Evolutionary conservation across 257 asterid genomes (phyloP).

Genomic region (Solanum neorickii): DNA sequence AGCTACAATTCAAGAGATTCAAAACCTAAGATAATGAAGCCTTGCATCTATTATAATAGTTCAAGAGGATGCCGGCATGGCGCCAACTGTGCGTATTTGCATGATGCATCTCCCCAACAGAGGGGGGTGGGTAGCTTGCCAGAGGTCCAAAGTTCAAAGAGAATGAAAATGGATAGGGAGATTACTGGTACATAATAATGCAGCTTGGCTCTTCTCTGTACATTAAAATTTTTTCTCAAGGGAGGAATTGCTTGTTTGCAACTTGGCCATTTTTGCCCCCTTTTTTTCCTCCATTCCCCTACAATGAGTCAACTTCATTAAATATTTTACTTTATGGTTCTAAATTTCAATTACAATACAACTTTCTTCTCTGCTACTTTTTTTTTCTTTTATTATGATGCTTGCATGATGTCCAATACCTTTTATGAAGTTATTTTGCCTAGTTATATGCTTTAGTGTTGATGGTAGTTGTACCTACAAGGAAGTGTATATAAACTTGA

Average conservation of each 20-base stretch:
- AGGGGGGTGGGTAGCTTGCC: conserved; percentile 21
- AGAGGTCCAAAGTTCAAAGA: conserved; percentile 37
- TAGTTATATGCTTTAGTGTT: neutral
- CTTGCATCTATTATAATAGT: conserved; percentile 46
- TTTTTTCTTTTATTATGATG: neutral
- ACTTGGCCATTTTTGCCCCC: neutral
- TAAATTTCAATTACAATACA: neutral
- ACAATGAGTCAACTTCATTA: neutral
- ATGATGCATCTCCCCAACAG: conserved; percentile 22
- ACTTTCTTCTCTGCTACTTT: neutral
- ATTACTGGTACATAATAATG: conserved; percentile 27
- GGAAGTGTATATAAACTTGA: neutral
- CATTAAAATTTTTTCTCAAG: conserved; percentile 1
- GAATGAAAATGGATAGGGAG: conserved; percentile 47
- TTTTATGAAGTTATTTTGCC: neutral
- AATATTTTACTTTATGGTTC: neutral
- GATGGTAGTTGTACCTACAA: neutral
- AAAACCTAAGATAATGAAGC: conserved; percentile 38
- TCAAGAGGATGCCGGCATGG: conserved; percentile 60
- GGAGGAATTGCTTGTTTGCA: conserved; percentile 1
- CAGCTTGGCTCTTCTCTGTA: conserved; percentile 12
- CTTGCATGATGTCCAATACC: neutral
- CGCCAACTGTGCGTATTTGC: conserved; percentile 39
- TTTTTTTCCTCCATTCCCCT: neutral
- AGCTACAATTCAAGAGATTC: conserved; percentile 19